Percentiles rank a stretch among this genome's conserved stretches.
These are phyloP conservation scores for Phragmites australis DNA, from an alignment of 176 grass and related monocot species.

Conservation along the genomic window DNA sequence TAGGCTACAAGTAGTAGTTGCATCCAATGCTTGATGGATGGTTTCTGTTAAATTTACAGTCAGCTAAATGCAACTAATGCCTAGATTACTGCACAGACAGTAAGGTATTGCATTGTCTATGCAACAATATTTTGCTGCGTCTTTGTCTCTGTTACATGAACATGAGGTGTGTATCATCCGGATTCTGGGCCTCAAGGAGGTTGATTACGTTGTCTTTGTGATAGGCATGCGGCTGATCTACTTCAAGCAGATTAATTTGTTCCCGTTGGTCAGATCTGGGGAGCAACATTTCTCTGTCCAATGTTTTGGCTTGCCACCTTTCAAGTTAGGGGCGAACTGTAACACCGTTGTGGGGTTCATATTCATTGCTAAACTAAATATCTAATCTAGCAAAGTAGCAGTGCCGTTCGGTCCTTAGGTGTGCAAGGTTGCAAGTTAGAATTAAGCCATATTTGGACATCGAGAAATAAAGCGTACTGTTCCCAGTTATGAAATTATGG, in stretches of 20 bases:
- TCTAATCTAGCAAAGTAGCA: constrained; percentile 28
- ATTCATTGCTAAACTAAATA: constrained; percentile 7
- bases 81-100: not conserved
- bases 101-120: constrained; percentile 27
- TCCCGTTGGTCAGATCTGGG: constrained; percentile 10
- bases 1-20: not conserved
- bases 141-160: constrained; percentile 25
- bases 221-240: constrained; percentile 7
- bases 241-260: constrained; percentile 1
- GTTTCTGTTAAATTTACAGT: constrained; percentile 21
- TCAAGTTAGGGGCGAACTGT: not conserved
- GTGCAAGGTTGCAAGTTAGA: constrained; percentile 36
- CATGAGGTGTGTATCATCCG: constrained; percentile 11
- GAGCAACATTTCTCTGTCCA: constrained; percentile 8
- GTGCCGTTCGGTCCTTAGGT: not conserved
- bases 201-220: not conserved
- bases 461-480: constrained; percentile 5
- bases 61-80: constrained; percentile 9
- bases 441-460: constrained; percentile 25
- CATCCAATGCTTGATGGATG: constrained; percentile 28
- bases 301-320: not conserved
- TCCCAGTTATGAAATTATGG: constrained; percentile 37
- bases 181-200: constrained; percentile 16
- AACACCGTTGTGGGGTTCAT: not conserved
- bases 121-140: constrained; percentile 7